A percentile compares a stretch with the other conserved stretches of the same genome.
Evolutionary conservation across 2,329 filamentous ascomycete genomes (phyloP).

Genomic region (Trichoderma semiorbis): DNA sequence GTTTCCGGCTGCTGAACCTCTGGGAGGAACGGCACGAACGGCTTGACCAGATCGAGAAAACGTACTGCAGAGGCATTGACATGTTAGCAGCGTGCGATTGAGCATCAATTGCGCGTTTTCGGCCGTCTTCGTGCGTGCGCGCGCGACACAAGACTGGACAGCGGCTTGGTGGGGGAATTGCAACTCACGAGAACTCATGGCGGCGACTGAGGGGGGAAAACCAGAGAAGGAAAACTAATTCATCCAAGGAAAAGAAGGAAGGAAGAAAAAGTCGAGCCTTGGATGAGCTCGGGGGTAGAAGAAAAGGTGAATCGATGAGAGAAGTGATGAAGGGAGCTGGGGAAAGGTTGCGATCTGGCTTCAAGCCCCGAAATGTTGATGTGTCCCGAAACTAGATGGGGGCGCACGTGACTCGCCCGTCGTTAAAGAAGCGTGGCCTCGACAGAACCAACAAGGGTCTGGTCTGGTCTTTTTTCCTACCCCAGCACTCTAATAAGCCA

Average conservation of each 20-base stretch:
- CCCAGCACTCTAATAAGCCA: background rate
- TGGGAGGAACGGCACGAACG: conserved; percentile 98
- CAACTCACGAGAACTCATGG: conserved; percentile 55
- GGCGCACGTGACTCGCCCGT: conserved; percentile 32
- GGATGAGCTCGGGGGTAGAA: conserved; percentile 35
- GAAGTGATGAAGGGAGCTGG: conserved; percentile 33
- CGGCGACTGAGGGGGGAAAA: conserved; percentile 38
- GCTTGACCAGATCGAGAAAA: conserved; percentile 99
- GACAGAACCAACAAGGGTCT: background rate
- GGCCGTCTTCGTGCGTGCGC: conserved; percentile 12
- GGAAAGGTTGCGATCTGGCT: conserved; percentile 43
- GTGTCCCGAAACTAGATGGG: conserved; percentile 39
- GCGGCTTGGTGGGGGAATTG: conserved; percentile 16
- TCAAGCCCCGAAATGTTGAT: conserved; percentile 42
- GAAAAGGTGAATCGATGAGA: conserved; percentile 27
- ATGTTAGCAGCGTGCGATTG: conserved; percentile 28
- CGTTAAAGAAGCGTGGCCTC: conserved; percentile 18
- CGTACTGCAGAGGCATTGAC: conserved; percentile 61
- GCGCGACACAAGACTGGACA: conserved; percentile 22
- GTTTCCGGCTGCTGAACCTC: conserved; percentile 98
- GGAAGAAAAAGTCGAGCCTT: conserved; percentile 36
- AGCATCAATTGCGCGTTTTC: conserved; percentile 28
- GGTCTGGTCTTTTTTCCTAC: background rate
- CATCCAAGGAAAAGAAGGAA: conserved; percentile 38
- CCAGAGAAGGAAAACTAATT: conserved; percentile 38